Evolutionary conservation across 208 protist genomes (phyloP).

Genomic region (Crithidia bombi): DNA sequence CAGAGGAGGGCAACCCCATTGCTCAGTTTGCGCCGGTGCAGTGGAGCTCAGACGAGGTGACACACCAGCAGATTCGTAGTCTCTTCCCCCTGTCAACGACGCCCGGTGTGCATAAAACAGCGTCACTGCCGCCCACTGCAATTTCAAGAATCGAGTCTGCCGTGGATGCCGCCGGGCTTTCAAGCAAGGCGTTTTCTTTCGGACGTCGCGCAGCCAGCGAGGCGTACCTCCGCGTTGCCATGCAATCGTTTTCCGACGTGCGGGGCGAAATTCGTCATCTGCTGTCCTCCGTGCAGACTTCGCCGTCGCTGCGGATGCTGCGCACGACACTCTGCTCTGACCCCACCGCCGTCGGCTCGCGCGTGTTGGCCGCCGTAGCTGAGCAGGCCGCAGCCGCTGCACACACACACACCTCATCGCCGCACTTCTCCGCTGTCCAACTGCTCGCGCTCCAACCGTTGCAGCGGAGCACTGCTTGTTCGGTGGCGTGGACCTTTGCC

Average conservation of each 20-base stretch:
- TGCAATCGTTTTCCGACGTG: no score
- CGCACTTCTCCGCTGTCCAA: background rate
- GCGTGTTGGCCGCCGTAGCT: constrained; percentile 5
- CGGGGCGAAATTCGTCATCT: background rate
- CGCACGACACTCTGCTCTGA: background rate
- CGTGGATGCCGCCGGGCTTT: background rate
- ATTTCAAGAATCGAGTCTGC: background rate
- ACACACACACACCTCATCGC: background rate
- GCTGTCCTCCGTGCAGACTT: background rate
- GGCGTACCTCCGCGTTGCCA: background rate
- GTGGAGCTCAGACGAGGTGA: constrained; percentile 12
- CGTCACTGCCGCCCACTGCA: background rate
- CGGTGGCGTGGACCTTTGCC: constrained; percentile 12
- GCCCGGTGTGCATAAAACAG: background rate
- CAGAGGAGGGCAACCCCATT: constrained; percentile 1
- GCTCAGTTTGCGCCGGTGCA: constrained; percentile 10
- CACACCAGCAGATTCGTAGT: constrained; percentile 8
- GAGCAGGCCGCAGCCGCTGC: constrained; percentile 13
- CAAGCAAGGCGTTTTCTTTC: background rate
- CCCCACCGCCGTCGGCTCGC: background rate
- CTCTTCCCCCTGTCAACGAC: constrained; percentile 4
- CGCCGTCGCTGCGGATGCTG: background rate
- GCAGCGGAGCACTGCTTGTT: no score
- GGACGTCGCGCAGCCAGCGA: background rate
- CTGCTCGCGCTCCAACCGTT: no score